Percentiles rank a stretch among this genome's conserved stretches.
These are phyloP conservation scores for Alternaria arbusti DNA, from an alignment of 2,329 filamentous ascomycete genomes.

Conservation along the genomic window DNA sequence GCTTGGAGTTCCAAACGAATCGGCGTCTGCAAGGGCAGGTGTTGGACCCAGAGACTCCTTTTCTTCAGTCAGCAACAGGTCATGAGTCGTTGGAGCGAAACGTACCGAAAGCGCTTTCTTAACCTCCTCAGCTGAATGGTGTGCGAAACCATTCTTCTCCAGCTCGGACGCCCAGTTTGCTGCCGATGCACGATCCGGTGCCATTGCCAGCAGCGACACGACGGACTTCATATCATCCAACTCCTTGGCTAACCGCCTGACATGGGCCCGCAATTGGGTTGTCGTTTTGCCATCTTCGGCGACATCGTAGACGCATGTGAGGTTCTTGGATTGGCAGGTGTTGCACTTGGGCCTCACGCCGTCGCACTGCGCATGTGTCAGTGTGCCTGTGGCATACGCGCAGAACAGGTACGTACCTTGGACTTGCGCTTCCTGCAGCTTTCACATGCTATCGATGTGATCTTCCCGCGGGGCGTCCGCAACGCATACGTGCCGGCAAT, in stretches of 20 bases:
- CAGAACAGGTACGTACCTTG: constrained; percentile 32
- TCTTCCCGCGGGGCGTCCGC: constrained; percentile 47
- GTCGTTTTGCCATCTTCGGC: constrained; percentile 49
- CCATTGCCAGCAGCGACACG: constrained; percentile 42
- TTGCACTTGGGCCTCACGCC: constrained; percentile 49
- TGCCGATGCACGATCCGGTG: constrained; percentile 43
- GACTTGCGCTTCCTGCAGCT: constrained; percentile 49
- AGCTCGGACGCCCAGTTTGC: constrained; percentile 46
- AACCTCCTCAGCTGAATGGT: constrained; percentile 47
- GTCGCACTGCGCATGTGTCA: constrained; percentile 40
- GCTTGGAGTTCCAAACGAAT: constrained; percentile 34
- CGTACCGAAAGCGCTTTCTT: constrained; percentile 45
- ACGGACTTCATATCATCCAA: constrained; percentile 50
- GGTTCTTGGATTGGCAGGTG: constrained; percentile 48
- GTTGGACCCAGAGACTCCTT: constrained; percentile 34
- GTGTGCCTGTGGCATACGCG: not conserved
- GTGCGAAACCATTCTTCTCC: constrained; percentile 47
- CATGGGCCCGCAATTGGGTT: constrained; percentile 47
- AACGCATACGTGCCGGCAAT: constrained; percentile 47
- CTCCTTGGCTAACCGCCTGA: constrained; percentile 46
- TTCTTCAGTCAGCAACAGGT: constrained; percentile 14
- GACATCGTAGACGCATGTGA: constrained; percentile 48
- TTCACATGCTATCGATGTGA: constrained; percentile 50
- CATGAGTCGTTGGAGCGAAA: not conserved
- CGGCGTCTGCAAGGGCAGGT: constrained; percentile 29